Conservation (phyloP, 257 asterid genomes). For the Sherardia arvensis region DNA sequence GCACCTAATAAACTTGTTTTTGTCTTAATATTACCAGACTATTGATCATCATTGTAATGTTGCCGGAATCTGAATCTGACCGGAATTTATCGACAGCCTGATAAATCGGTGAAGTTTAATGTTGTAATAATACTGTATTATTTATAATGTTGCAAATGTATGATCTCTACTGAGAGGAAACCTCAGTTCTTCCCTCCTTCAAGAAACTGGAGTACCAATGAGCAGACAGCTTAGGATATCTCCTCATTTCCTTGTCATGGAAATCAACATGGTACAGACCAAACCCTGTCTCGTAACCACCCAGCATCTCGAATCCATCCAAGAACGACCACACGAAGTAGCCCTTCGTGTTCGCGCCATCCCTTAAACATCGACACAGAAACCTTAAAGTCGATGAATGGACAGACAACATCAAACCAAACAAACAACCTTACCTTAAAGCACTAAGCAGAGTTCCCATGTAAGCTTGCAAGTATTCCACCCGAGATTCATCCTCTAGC, state of each 20-base stretch:
- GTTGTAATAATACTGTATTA: too few species aligned
- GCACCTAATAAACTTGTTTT: too few species aligned
- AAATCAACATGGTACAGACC: constrained; percentile 54
- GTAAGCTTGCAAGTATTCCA: constrained; percentile 15
- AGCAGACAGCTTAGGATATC: constrained; percentile 43
- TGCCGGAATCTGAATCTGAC: too few species aligned
- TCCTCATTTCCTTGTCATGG: constrained; percentile 30
- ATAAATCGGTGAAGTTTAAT: background rate
- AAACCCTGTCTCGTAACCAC: constrained; percentile 22
- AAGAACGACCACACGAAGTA: constrained; percentile 53
- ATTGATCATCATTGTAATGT: too few species aligned
- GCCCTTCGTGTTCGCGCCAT: constrained; percentile 47
- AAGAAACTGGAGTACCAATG: constrained; percentile 42
- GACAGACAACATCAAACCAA: background rate
- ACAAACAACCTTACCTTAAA: constrained; percentile 18
- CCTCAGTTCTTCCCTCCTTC: constrained; percentile 15
- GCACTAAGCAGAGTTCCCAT: constrained; percentile 21
- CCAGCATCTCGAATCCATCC: constrained; percentile 47
- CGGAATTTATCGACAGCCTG: too few species aligned
- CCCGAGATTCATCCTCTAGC: constrained; percentile 16
- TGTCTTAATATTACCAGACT: too few species aligned
- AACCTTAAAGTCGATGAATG: background rate
- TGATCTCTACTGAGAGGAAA: constrained; percentile 3
- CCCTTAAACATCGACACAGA: constrained; percentile 18
- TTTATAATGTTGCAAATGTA: background rate